Evolutionary conservation across 2,329 filamentous ascomycete species (phyloP).

Genomic region (Grosmannia huntii): DNA sequence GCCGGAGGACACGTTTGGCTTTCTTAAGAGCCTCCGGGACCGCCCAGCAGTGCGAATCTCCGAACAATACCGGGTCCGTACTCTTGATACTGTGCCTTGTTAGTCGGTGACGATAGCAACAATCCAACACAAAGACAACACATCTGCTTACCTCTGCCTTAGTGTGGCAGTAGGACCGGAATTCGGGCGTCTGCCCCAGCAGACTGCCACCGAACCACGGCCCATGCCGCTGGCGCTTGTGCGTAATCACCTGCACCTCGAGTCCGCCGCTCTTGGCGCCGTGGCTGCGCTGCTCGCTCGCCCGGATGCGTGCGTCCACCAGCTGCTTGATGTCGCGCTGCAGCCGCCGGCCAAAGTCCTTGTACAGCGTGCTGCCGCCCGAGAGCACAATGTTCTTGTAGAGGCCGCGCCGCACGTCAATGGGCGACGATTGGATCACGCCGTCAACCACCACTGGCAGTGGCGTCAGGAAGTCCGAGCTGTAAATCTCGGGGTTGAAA

Average conservation of each 20-base stretch:
- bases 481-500: slow-evolving; percentile 99
- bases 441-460: slow-evolving; percentile 88
- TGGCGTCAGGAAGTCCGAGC: slow-evolving; percentile 93
- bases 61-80: slow-evolving; percentile 91
- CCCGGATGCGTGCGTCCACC: slow-evolving; percentile 83
- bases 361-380: slow-evolving; percentile 93
- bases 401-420: slow-evolving; percentile 88
- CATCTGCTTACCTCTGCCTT: slow-evolving; percentile 51
- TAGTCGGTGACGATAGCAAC: background rate
- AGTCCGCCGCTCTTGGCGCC: slow-evolving; percentile 87
- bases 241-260: slow-evolving; percentile 92
- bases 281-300: slow-evolving; percentile 82
- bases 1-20: background rate
- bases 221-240: slow-evolving; percentile 93
- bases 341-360: slow-evolving; percentile 90
- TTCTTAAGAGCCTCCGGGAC: slow-evolving; percentile 64
- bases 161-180: slow-evolving; percentile 96
- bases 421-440: slow-evolving; percentile 94
- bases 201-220: slow-evolving; percentile 98
- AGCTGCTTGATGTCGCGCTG: slow-evolving; percentile 96
- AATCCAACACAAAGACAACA: background rate
- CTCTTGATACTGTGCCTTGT: slow-evolving; percentile 63
- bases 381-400: slow-evolving; percentile 99
- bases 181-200: slow-evolving; percentile 93
- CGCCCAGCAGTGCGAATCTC: slow-evolving; percentile 85